Evolutionary conservation across 2,329 filamentous ascomycete genomes (phyloP), one percentile per base, ranked within the genome.

Genomic region (Tolypocladium inflatum): DNA sequence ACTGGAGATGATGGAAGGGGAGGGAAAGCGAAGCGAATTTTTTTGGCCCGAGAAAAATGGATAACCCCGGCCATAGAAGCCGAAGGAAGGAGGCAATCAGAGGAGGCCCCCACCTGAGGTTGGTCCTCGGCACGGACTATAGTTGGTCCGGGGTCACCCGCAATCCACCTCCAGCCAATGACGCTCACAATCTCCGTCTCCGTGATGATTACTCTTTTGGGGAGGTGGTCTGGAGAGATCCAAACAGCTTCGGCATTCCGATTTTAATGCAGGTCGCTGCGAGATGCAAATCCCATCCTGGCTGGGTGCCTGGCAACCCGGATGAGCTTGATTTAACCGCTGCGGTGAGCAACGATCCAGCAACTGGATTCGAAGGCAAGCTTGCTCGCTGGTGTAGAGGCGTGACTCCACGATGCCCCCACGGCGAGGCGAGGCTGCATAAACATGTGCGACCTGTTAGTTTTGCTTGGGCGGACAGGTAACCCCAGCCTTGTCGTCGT

Each of bases 21-120:
- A 61, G 63, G 63, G 65, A 61, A 63, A 63, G 66, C 62, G 66
- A 72, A 70, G 67, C 63, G 66, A 73, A 71, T 69, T 74, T 73
- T 74, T 74, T 72, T 67, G 62, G 60, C 64, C 65, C 64, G 60
- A 66, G 66, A 71, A 69, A 71, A 68, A 63, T 66, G 64, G 61
- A 64, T 62, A 61, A 58, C 64, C 64, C 66, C 65, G 63, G 67
- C 67, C 71, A 70, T 74, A 73, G 73, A 76, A 76, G 69, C 73
- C 69, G 66, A 73, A 68, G 72, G 74, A 76, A 76, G 68, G 69
- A 70, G 67, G 68, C 68, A 69, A 71, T 65, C 65, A 66, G 59
- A 58, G 59, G 23, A 41, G 43, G 58, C 57, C 61, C 55, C 59
- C 59, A 58, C 57, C 48, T 23, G 26, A 33, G 48, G 48, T 11